These are phyloP conservation scores for Kwoniella botswanensis DNA, from an alignment of 768 basidiomycete species.

Conservation along the genomic window DNA sequence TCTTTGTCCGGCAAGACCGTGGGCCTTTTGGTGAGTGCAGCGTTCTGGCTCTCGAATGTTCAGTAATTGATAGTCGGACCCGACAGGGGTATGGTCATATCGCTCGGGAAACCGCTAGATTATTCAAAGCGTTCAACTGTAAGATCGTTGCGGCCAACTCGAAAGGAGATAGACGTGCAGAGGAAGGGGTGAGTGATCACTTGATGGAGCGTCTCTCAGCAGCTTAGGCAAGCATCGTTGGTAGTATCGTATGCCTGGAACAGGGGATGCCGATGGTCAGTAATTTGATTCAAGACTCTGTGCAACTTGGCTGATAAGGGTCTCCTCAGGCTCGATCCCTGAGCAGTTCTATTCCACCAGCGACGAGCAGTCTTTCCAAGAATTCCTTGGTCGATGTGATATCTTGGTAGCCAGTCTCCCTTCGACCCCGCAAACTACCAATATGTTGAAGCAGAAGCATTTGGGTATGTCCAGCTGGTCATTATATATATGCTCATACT, in stretches of 20 bases:
- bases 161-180: constrained; percentile 37
- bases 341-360: constrained; percentile 39
- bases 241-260: constrained; percentile 50
- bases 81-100: constrained; percentile 51
- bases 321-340: constrained; percentile 40
- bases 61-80: not conserved
- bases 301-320: not conserved
- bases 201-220: not conserved
- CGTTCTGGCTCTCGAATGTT: not conserved
- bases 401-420: constrained; percentile 52
- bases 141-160: constrained; percentile 55
- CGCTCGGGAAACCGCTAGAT: constrained; percentile 48
- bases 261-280: constrained; percentile 49
- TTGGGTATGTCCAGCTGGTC: constrained; percentile 36
- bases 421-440: constrained; percentile 43
- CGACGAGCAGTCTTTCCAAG: constrained; percentile 36
- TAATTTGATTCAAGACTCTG: not conserved
- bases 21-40: constrained; percentile 47
- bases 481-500: not conserved
- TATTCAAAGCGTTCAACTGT: constrained; percentile 45
- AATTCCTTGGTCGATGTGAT: constrained; percentile 43
- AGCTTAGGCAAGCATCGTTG: not conserved
- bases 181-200: constrained; percentile 43
- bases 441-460: constrained; percentile 38
- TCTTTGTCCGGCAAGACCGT: constrained; percentile 47